Evolutionary conservation across 192 early-diverging fungal species (phyloP), one percentile per base, ranked within the genome.

Genomic region (Phlyctochytrium bullatum): DNA sequence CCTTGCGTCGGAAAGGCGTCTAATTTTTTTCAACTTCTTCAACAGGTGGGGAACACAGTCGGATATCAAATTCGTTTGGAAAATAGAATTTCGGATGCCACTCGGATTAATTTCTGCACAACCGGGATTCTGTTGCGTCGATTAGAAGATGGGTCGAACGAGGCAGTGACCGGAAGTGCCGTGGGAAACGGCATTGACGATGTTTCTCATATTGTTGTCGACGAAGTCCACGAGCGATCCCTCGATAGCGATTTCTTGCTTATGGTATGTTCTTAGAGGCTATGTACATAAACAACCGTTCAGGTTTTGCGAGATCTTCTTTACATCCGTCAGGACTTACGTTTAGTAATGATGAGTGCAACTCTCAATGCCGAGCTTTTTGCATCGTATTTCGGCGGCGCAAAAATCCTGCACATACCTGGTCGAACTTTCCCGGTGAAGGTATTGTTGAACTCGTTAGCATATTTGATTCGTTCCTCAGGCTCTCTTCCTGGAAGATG

Each of bases 301-400:
- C 20, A 47, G 40, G 40, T 65, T 65, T 61, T 52, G 29, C 12
- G 60, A 24, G 31, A 65, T 34, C 17, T 65, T 4, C 30, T 31
- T 62, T 10, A 4, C 62, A 61, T 28, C 4, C 14, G 32, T 0
- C 17, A 24, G 27, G 82, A 88, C 56, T 70, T 95, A 29, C 79
- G 80, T 29, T 70, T 95, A 17, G 83, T 95, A 24, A 77, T 95
- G 62, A 95, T 95, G 93, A 90, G 88, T 59, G 93, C 93, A 28
- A 95, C 93, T 0, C 80, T 93, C 66, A 91, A 93, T 74, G 85
- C 88, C 59, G 85, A 87, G 17, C 70, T 86, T 33, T 95, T 95
- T 73, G 80, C 88, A 0, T 52, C 51, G 2, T 95, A 94, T 64
- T 95, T 93, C 73, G 87, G 85, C 27, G 53, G 83, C 73, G 30